Evolutionary conservation across 2,329 filamentous ascomycete species (phyloP).

Genomic region (Verticillium nonalfalfae): DNA sequence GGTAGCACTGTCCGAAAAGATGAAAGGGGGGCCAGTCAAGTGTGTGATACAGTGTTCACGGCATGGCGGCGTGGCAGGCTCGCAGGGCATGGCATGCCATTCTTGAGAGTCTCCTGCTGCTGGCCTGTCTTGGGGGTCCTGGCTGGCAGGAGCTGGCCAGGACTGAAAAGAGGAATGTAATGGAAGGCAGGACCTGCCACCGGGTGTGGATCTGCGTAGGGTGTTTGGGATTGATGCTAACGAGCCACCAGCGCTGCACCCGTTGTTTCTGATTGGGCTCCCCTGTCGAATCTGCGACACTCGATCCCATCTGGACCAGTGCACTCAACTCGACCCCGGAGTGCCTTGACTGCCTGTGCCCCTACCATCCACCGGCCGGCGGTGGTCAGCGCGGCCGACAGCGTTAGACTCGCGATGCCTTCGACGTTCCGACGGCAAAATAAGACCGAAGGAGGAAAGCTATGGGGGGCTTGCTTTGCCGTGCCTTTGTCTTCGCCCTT

Average conservation of each 20-base stretch:
- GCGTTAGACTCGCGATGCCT: not conserved
- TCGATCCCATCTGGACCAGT: not conserved
- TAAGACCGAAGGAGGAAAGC: not conserved
- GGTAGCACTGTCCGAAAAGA: not conserved
- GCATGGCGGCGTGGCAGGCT: constrained; percentile 17
- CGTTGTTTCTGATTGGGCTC: constrained; percentile 14
- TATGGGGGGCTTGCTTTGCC: not conserved
- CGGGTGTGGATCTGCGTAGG: constrained; percentile 14
- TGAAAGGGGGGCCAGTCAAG: not conserved
- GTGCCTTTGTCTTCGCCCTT: not conserved
- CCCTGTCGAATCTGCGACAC: constrained; percentile 6
- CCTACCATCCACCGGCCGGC: no score
- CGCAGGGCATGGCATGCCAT: constrained; percentile 3
- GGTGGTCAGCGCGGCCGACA: not conserved
- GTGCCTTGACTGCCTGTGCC: no score
- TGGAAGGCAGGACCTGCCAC: not conserved
- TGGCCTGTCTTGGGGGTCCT: not conserved
- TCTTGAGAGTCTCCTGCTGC: not conserved
- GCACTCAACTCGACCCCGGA: not conserved
- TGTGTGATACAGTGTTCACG: constrained; percentile 4
- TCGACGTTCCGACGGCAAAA: not conserved
- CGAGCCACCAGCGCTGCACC: constrained; percentile 6
- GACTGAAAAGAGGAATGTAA: not conserved
- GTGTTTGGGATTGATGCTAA: constrained; percentile 28
- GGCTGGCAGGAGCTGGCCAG: not conserved